Evolutionary conservation across 2,329 filamentous ascomycete species (phyloP).

Genomic region (Penicillium sclerotigenum): DNA sequence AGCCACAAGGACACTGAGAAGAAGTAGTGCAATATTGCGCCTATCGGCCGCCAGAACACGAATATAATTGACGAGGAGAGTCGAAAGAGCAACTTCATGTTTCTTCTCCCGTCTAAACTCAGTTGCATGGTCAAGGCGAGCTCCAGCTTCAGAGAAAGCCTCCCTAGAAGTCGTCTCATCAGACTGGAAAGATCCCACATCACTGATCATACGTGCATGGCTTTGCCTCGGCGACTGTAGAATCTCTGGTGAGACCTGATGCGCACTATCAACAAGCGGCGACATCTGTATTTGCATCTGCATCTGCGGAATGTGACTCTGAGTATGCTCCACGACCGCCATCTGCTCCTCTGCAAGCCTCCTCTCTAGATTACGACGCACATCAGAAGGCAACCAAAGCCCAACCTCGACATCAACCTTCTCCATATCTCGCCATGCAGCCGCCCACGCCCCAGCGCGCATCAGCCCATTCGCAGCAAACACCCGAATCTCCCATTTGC

Average conservation of each 20-base stretch:
- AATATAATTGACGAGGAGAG: constrained; percentile 54
- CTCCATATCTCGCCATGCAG: constrained; percentile 97
- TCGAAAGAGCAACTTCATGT: constrained; percentile 50
- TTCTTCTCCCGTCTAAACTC: constrained; percentile 8
- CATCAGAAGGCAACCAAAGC: constrained; percentile 59
- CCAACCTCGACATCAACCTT: constrained; percentile 92
- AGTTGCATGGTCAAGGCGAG: constrained; percentile 5
- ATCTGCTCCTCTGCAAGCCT: constrained; percentile 43
- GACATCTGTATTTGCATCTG: neutral
- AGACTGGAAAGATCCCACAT: constrained; percentile 9
- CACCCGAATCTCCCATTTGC: constrained; percentile 68
- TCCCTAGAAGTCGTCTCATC: neutral
- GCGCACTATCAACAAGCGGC: neutral
- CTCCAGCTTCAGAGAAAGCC: constrained; percentile 8
- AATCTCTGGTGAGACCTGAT: neutral
- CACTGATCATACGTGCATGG: constrained; percentile 9
- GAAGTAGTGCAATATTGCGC: constrained; percentile 46
- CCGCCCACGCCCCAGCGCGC: constrained; percentile 85
- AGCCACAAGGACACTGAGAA: constrained; percentile 13
- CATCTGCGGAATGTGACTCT: constrained; percentile 10
- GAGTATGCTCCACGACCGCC: constrained; percentile 14
- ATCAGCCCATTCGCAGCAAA: constrained; percentile 95
- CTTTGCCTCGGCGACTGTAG: constrained; percentile 8
- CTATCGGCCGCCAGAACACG: constrained; percentile 52
- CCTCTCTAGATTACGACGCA: constrained; percentile 51